Conservation (phyloP, 768 basidiomycete species). For the Rhodosporidiobolus sp. region DNA sequence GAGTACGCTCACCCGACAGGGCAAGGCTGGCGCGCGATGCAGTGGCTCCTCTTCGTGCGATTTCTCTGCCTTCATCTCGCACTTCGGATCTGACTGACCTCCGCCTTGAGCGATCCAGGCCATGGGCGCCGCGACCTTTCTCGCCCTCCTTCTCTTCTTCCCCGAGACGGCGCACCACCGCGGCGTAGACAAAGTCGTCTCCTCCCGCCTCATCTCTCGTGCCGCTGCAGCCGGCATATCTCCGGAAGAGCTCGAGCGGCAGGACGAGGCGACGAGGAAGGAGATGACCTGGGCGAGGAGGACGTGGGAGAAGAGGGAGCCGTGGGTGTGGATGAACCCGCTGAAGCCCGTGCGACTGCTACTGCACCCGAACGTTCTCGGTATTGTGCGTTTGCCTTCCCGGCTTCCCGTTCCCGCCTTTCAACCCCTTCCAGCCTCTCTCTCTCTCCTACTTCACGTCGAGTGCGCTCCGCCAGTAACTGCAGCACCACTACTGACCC, state of each 20-base stretch:
- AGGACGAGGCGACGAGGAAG: background rate
- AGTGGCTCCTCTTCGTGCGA: slow-evolving; percentile 35
- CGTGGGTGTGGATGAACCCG: slow-evolving; percentile 23
- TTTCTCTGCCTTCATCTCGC: no score
- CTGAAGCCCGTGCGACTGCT: slow-evolving; percentile 11
- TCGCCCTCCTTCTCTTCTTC: slow-evolving; percentile 28
- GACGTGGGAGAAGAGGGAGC: background rate
- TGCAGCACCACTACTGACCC: no score
- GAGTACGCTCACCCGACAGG: slow-evolving; percentile 30
- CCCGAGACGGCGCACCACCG: slow-evolving; percentile 33
- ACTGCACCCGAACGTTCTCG: slow-evolving; percentile 10
- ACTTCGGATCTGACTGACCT: no score
- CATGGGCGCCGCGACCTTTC: slow-evolving; percentile 19
- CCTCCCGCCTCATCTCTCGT: background rate
- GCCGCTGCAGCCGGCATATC: background rate
- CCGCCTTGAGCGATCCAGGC: no score
- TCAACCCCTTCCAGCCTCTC: no score
- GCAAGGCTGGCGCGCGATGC: slow-evolving; percentile 40
- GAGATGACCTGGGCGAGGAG: slow-evolving; percentile 1
- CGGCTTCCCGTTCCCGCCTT: no score
- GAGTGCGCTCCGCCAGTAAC: no score
- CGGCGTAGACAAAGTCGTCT: slow-evolving; percentile 9
- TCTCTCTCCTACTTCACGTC: background rate
- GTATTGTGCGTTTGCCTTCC: slow-evolving; percentile 3
- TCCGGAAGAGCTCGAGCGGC: background rate